A percentile compares a stretch with the other conserved stretches of the same genome.
phyloP scores from a whole-genome alignment of 1,139 yeast species.

The Yamadazyma sp. region DNA sequence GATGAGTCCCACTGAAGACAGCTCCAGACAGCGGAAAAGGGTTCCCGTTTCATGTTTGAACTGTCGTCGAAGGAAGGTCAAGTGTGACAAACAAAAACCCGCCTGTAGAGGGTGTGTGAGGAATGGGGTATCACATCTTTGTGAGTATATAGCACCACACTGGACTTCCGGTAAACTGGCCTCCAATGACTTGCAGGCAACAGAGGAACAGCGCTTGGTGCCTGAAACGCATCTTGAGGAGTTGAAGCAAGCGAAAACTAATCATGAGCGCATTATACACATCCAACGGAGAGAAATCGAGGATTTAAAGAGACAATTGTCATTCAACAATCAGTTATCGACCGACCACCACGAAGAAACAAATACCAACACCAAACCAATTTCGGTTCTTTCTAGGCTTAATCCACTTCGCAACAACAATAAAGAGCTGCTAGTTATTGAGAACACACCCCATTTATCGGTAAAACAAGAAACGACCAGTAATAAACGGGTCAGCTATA shows the following conservation, averaged over 20 bases:
- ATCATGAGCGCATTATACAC: conserved; percentile 24
- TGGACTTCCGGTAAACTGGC: conserved; percentile 26
- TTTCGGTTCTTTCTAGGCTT: conserved; percentile 15
- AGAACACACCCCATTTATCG: conserved; percentile 15
- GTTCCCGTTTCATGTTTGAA: conserved; percentile 45
- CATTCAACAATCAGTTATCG: conserved; percentile 28
- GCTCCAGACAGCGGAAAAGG: conserved; percentile 24
- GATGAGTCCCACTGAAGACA: neutral
- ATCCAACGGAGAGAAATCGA: conserved; percentile 37
- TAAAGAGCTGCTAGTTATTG: conserved; percentile 21
- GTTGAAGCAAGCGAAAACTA: conserved; percentile 20
- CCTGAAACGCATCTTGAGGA: conserved; percentile 20
- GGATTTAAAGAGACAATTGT: conserved; percentile 32
- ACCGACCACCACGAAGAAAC: conserved; percentile 13
- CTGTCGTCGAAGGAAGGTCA: conserved; percentile 46
- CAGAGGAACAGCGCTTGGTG: neutral
- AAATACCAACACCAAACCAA: conserved; percentile 5
- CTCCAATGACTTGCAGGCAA: neutral
- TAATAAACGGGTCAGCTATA: neutral
- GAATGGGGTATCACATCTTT: conserved; percentile 44
- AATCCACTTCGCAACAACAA: conserved; percentile 15
- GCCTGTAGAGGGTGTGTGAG: conserved; percentile 45
- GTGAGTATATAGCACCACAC: conserved; percentile 43
- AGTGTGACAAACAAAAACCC: conserved; percentile 46
- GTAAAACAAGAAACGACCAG: neutral